A percentile compares a stretch with the other conserved stretches of the same genome.
Conservation (phyloP, 495 filamentous ascomycete genomes). For the Penicillium simplicissimum region DNA sequence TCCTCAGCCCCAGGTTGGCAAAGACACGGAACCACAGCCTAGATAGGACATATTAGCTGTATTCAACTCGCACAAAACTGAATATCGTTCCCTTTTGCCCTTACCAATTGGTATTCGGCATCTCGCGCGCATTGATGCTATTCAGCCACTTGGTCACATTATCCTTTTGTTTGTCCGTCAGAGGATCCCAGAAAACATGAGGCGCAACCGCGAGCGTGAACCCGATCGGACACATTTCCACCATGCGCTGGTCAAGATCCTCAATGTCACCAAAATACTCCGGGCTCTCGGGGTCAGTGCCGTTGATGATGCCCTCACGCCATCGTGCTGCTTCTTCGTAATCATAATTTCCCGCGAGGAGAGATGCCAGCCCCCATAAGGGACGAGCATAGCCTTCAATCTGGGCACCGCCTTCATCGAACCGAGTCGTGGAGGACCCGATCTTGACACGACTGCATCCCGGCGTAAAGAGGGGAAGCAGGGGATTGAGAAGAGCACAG, state of each 20-base stretch:
- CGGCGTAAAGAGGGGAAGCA: slow-evolving; percentile 64
- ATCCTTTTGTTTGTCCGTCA: slow-evolving; percentile 55
- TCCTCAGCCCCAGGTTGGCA: slow-evolving; percentile 73
- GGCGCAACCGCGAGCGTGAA: slow-evolving; percentile 31
- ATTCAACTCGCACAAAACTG: not conserved
- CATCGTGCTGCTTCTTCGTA: slow-evolving; percentile 64
- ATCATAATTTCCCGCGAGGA: slow-evolving; percentile 63
- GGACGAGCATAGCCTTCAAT: slow-evolving; percentile 76
- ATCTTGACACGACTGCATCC: slow-evolving; percentile 56
- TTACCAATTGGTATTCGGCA: slow-evolving; percentile 61
- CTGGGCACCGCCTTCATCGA: slow-evolving; percentile 74
- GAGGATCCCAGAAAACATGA: slow-evolving; percentile 60
- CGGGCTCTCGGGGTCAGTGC: slow-evolving; percentile 62
- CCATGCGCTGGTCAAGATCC: slow-evolving; percentile 13
- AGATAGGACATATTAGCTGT: not conserved
- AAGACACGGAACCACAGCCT: slow-evolving; percentile 60
- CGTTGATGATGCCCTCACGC: slow-evolving; percentile 65
- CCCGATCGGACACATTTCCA: slow-evolving; percentile 73
- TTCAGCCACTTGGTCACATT: slow-evolving; percentile 70
- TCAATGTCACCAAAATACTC: slow-evolving; percentile 54
- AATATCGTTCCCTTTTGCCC: slow-evolving; percentile 1
- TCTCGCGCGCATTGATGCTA: slow-evolving; percentile 72
- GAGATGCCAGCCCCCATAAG: slow-evolving; percentile 70
- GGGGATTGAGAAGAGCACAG: slow-evolving; percentile 59
- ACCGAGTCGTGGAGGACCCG: slow-evolving; percentile 66